These are phyloP conservation scores for Athelia psychrophila DNA, from an alignment of 1,284 basidiomycete genomes.

Conservation along the genomic window DNA sequence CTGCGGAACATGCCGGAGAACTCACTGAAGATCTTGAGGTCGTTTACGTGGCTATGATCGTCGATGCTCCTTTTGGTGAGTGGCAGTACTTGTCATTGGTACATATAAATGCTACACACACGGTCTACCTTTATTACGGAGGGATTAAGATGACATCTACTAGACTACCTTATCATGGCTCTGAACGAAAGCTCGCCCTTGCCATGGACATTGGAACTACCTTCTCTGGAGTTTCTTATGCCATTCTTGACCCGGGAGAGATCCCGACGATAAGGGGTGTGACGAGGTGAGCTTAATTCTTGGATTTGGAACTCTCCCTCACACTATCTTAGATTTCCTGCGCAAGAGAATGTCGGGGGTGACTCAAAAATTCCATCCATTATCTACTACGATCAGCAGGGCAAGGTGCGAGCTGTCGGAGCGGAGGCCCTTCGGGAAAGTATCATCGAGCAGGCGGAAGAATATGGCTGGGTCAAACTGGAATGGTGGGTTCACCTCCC, in stretches of 20 bases:
- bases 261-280: slow-evolving; percentile 14
- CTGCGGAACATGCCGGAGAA: too few species aligned
- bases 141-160: slow-evolving; percentile 4
- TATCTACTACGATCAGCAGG: slow-evolving; percentile 30
- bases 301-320: not conserved
- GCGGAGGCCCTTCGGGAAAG: slow-evolving; percentile 27
- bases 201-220: slow-evolving; percentile 17
- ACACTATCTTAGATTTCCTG: slow-evolving; percentile 24
- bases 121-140: too few species aligned
- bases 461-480: slow-evolving; percentile 25
- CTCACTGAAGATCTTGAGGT: too few species aligned
- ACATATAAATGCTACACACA: too few species aligned
- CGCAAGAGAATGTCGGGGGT: slow-evolving; percentile 26
- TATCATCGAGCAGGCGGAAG: slow-evolving; percentile 21
- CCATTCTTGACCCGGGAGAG: slow-evolving; percentile 16
- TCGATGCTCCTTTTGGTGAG: too few species aligned
- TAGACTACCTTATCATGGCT: slow-evolving; percentile 5
- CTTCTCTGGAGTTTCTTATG: slow-evolving; percentile 15
- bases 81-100: too few species aligned
- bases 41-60: too few species aligned
- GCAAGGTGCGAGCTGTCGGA: slow-evolving; percentile 25
- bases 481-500: slow-evolving; percentile 22
- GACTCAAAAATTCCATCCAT: slow-evolving; percentile 34
- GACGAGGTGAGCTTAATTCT: slow-evolving; percentile 6
- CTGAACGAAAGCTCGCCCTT: slow-evolving; percentile 11